A percentile compares a stretch with the other conserved stretches of the same genome.
phyloP scores from a whole-genome alignment of 768 basidiomycete species.

The Cystofilobasidium capitatum region DNA sequence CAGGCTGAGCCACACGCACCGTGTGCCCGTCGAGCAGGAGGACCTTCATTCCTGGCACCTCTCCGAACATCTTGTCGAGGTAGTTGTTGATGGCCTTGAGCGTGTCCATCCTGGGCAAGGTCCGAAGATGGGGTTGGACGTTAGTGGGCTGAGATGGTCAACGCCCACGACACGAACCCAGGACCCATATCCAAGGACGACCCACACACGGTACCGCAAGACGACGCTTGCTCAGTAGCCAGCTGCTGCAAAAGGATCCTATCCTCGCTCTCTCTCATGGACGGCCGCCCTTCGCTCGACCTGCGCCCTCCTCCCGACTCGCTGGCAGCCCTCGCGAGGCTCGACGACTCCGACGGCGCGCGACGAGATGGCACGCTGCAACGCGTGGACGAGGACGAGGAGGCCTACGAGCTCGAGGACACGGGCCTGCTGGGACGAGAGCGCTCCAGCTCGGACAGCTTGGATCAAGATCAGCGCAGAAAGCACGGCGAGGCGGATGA shows the following conservation, averaged over 20 bases:
- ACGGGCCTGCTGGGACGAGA: background rate
- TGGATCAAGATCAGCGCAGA: no score
- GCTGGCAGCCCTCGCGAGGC: background rate
- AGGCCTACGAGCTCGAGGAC: slow-evolving; percentile 3
- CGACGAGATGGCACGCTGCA: background rate
- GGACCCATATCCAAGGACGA: no score
- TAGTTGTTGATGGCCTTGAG: slow-evolving; percentile 92
- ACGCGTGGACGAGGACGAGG: background rate
- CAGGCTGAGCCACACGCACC: slow-evolving; percentile 48
- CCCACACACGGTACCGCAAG: no score
- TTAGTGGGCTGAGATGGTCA: background rate
- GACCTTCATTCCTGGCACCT: slow-evolving; percentile 86
- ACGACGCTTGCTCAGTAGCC: no score
- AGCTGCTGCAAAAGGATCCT: no score
- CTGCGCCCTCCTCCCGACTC: background rate
- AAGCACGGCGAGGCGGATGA: background rate
- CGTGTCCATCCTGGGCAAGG: slow-evolving; percentile 61
- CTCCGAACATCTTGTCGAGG: slow-evolving; percentile 75
- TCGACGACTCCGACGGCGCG: no score
- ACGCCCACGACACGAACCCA: no score
- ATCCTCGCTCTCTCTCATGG: background rate
- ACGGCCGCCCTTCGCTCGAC: slow-evolving; percentile 1
- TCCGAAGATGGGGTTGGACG: no score
- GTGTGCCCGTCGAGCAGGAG: slow-evolving; percentile 89
- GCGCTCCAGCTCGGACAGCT: background rate